Conservation (phyloP, 2,329 filamentous ascomycete species). For the Teratosphaeria gauchensis region DNA sequence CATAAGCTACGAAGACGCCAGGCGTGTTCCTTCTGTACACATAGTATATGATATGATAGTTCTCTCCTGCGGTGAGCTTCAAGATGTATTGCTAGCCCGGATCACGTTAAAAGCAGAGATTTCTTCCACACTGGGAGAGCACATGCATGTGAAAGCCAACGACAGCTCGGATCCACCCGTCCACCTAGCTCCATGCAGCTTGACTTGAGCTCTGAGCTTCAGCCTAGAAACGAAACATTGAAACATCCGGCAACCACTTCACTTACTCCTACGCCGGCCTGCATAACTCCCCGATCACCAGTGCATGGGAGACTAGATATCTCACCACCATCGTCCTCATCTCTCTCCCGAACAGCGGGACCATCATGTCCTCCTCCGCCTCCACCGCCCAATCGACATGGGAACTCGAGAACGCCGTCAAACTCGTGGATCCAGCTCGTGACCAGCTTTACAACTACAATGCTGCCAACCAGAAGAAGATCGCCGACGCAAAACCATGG, state of each 20-base stretch:
- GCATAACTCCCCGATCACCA: not conserved
- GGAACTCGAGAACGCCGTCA: slow-evolving; percentile 74
- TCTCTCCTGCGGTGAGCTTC: not conserved
- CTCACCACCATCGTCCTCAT: not conserved
- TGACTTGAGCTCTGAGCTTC: not conserved
- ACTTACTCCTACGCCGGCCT: not conserved
- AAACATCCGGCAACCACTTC: not conserved
- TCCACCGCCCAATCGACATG: not conserved
- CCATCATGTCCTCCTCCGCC: not conserved
- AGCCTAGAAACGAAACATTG: not conserved
- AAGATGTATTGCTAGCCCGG: not conserved
- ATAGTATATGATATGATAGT: not conserved
- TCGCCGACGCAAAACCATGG: slow-evolving; percentile 64
- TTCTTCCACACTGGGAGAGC: too few relatives aligned
- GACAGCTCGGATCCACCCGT: too few relatives aligned
- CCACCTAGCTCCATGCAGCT: not conserved
- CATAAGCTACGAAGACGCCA: not conserved
- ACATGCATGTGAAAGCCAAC: not conserved
- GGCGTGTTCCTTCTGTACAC: not conserved
- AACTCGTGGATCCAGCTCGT: slow-evolving; percentile 73
- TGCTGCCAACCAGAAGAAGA: slow-evolving; percentile 54
- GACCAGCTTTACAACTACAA: slow-evolving; percentile 90
- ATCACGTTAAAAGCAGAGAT: too few relatives aligned
- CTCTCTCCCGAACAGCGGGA: not conserved
- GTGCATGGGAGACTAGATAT: not conserved